Conservation (phyloP, 768 basidiomycete species). For the Tylopilus rubrobrunneus region DNA sequence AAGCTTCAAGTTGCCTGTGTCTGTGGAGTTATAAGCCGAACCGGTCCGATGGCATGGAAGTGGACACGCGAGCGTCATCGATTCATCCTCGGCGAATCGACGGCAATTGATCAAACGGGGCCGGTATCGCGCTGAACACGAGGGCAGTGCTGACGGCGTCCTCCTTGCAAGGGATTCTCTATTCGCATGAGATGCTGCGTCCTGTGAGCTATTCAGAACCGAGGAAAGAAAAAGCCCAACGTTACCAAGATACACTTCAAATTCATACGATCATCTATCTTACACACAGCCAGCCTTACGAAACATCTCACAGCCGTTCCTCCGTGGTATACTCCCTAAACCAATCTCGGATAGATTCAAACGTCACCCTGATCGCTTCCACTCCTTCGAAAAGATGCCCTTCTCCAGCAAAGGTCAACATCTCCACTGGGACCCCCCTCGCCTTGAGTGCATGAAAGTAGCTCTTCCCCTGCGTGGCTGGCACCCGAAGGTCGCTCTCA, state of each 20-base stretch:
- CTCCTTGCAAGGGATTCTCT: too few relatives aligned
- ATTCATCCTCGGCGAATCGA: too few relatives aligned
- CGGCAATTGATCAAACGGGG: too few relatives aligned
- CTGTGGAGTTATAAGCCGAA: background rate
- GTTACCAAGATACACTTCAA: too few relatives aligned
- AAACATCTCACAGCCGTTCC: background rate
- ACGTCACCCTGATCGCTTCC: background rate
- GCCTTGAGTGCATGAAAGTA: conserved; percentile 63
- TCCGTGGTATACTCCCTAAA: background rate
- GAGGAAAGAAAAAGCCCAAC: too few relatives aligned
- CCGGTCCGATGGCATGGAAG: background rate
- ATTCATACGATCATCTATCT: too few relatives aligned
- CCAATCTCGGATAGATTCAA: background rate
- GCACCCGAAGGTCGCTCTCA: conserved; percentile 50
- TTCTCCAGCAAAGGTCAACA: background rate
- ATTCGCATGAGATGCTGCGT: too few relatives aligned
- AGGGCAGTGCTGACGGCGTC: too few relatives aligned
- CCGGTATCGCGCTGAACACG: background rate
- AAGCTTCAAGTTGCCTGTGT: too few relatives aligned
- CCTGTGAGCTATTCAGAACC: too few relatives aligned
- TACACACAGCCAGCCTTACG: too few relatives aligned
- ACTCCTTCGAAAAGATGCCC: background rate
- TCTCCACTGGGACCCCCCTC: background rate
- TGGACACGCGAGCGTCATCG: background rate
- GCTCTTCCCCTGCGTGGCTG: conserved; percentile 51